phyloP scores from a whole-genome alignment of 139 green algal species.

The Coccomyxa sp. region DNA sequence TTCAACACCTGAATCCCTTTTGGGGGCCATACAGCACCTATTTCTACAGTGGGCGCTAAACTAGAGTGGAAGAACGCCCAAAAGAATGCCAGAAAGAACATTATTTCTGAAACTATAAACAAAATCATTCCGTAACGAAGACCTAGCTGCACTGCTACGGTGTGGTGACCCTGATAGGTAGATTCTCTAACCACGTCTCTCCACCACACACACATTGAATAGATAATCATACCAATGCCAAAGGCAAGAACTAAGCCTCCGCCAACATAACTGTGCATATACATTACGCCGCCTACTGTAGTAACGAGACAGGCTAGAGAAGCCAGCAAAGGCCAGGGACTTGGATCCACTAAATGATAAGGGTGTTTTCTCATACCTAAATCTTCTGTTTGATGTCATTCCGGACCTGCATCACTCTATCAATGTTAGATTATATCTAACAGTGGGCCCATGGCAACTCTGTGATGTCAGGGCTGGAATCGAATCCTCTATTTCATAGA shows the following conservation, averaged over 20 bases:
- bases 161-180: constrained; percentile 60
- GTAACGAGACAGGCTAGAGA: constrained; percentile 46
- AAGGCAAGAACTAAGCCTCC: constrained; percentile 44
- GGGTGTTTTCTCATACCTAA: constrained; percentile 45
- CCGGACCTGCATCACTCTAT: too few relatives aligned
- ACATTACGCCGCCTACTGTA: constrained; percentile 58
- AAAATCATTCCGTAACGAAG: constrained; percentile 63
- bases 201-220: constrained; percentile 65
- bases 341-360: constrained; percentile 62
- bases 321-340: constrained; percentile 46
- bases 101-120: constrained; percentile 66
- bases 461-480: too few relatives aligned
- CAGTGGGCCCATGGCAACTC: too few relatives aligned
- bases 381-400: not conserved
- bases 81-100: constrained; percentile 68
- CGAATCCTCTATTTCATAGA: too few relatives aligned
- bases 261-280: constrained; percentile 59
- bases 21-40: constrained; percentile 56
- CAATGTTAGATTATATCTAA: too few relatives aligned
- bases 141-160: constrained; percentile 47
- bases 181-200: constrained; percentile 59
- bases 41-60: constrained; percentile 55
- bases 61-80: constrained; percentile 68
- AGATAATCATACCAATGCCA: constrained; percentile 52
- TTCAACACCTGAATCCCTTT: constrained; percentile 61